Evolutionary conservation across 2,329 filamentous ascomycete genomes (phyloP).

Genomic region (Ramularia endophylla): DNA sequence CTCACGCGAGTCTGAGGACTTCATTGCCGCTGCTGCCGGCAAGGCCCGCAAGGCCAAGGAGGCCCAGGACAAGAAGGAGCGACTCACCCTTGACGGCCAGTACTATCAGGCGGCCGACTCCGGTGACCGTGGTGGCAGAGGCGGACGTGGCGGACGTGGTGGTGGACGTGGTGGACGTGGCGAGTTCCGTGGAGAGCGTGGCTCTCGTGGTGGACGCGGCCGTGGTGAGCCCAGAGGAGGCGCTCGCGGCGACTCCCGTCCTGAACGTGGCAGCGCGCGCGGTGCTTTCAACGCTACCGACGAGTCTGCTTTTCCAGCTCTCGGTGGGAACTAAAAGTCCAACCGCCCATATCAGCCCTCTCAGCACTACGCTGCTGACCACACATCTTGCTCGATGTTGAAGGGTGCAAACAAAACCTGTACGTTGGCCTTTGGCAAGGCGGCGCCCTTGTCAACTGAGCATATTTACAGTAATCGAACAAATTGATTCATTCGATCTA

Average conservation of each 20-base stretch:
- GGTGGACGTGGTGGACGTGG: constrained; percentile 35
- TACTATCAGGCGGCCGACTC: constrained; percentile 51
- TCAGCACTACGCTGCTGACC: too few species aligned
- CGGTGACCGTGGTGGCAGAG: constrained; percentile 51
- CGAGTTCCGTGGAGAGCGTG: constrained; percentile 41
- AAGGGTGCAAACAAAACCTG: too few species aligned
- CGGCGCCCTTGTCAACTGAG: too few species aligned
- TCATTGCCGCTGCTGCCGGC: constrained; percentile 65
- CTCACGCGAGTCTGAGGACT: constrained; percentile 59
- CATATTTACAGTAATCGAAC: too few species aligned
- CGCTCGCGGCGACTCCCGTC: constrained; percentile 20
- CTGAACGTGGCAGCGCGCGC: constrained; percentile 19
- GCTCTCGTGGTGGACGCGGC: constrained; percentile 30
- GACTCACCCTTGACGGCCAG: constrained; percentile 78
- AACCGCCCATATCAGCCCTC: background rate
- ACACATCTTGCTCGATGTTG: too few species aligned
- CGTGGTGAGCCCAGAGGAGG: constrained; percentile 34
- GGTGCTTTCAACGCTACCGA: constrained; percentile 28
- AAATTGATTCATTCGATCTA: background rate
- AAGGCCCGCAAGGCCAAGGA: constrained; percentile 78
- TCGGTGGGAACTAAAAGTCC: constrained; percentile 17
- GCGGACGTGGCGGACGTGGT: constrained; percentile 48
- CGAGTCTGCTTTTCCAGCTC: constrained; percentile 31
- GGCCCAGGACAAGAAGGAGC: constrained; percentile 77
- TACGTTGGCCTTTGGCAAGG: too few species aligned